Base-by-base conservation (phyloP, 495 filamentous ascomycete genomes). In the Penicillium malachiteum region DNA sequence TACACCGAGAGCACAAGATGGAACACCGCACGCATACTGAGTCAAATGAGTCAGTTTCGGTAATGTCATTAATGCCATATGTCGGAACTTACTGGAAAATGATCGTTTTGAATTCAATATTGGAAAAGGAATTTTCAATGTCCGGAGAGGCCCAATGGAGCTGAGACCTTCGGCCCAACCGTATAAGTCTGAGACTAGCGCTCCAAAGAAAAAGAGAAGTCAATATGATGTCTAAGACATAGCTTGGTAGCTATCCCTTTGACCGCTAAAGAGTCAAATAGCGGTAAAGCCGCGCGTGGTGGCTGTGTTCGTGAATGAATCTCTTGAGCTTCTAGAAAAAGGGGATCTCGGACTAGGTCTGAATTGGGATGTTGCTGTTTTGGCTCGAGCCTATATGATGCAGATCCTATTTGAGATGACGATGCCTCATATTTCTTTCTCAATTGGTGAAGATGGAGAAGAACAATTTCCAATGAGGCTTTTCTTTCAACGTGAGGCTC, bases 141-240 rank as follows among this genome's bases (percentile, higher is more conserved):
- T 5, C 10, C 10, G 3, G 8, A 12, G 12, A 49, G 31, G 8
- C n/a, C 31, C 16, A 37, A 17, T 14, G 14, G 4, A 35, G 1
- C 32, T 49, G 46, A 47, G 52, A 50, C 50, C 4, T 50, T 31
- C 48, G 39, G 52, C 50, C 51, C 45, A 59, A 62, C 48, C 16
- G 31, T 43, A 59, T 51, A 39, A 56, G 43, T 53, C 55, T 52
- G 57, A 61, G 60, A 56, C 64, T 18, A 37, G 46, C 8, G 33
- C 38, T 30, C 14, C 31, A 16, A 50, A 47, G 42, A 50, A 16
- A 56, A 33, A 47, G 62, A 50, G 21, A 40, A 17, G 58, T 30
- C 48, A 43, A 41, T 48, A 55, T 34, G 59, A 67, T 67, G 64
- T 67, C 58, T 67, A 47, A 65, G 64, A 67, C 62, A 67, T 5